Conservation (phyloP, 2,329 filamentous ascomycete species). For the Aureobasidium mangrovei region DNA sequence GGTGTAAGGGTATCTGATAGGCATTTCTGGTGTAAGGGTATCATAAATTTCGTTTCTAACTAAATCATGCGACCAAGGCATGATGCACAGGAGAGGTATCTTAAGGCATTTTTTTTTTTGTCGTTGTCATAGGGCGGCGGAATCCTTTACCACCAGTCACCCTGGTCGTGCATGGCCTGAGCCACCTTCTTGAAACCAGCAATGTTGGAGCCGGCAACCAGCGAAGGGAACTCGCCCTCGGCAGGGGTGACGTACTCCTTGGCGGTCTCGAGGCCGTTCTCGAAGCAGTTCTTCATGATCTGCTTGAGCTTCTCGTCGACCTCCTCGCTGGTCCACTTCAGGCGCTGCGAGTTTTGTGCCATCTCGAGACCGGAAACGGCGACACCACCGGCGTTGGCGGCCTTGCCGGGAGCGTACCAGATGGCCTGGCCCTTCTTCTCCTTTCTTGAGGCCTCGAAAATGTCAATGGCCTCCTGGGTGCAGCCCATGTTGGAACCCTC, state of each 20-base stretch:
- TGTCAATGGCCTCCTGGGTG: constrained; percentile 87
- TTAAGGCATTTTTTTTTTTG: too few species aligned
- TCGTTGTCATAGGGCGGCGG: too few species aligned
- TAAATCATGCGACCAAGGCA: too few species aligned
- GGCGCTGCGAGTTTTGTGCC: constrained; percentile 89
- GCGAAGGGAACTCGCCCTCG: constrained; percentile 77
- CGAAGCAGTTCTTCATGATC: constrained; percentile 94
- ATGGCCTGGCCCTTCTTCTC: constrained; percentile 61
- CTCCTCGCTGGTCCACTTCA: constrained; percentile 80
- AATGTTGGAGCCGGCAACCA: constrained; percentile 94
- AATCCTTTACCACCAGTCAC: constrained; percentile 66
- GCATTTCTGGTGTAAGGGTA: too few species aligned
- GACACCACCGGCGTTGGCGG: constrained; percentile 94
- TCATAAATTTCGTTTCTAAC: too few species aligned
- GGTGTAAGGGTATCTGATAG: too few species aligned
- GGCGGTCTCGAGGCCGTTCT: constrained; percentile 79
- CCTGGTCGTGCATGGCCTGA: constrained; percentile 89
- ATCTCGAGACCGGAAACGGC: constrained; percentile 97
- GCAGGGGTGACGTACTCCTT: constrained; percentile 73
- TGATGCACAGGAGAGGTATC: too few species aligned
- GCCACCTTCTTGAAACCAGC: constrained; percentile 96
- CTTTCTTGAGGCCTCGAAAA: constrained; percentile 73
- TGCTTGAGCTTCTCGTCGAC: constrained; percentile 83
- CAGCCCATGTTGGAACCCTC: constrained; percentile 99
- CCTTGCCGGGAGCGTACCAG: constrained; percentile 95